Conservation (phyloP, 495 filamentous ascomycete genomes). For the Aspergillus egyptiacus region DNA sequence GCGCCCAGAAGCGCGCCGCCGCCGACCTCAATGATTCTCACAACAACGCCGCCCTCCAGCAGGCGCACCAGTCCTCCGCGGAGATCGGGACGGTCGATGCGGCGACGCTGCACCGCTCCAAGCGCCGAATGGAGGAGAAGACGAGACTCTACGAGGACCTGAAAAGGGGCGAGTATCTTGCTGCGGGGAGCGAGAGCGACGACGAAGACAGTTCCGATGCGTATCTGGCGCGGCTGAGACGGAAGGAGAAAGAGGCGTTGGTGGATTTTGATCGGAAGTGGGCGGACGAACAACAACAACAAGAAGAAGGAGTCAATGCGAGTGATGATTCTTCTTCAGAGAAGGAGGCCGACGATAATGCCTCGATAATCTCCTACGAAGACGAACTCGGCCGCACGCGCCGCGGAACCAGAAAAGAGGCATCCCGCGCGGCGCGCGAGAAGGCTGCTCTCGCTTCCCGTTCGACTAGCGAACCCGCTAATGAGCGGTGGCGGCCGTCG, state of each 20-base stretch:
- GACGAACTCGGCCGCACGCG: slow-evolving; percentile 87
- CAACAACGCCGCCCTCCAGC: slow-evolving; percentile 25
- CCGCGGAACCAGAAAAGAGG: slow-evolving; percentile 58
- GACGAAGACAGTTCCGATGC: slow-evolving; percentile 49
- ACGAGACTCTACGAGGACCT: slow-evolving; percentile 75
- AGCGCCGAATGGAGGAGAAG: slow-evolving; percentile 80
- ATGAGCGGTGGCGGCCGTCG: slow-evolving; percentile 51
- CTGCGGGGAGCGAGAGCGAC: slow-evolving; percentile 27
- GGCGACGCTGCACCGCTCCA: slow-evolving; percentile 52
- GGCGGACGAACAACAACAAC: slow-evolving; percentile 63
- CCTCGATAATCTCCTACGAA: slow-evolving; percentile 69
- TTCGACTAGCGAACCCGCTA: slow-evolving; percentile 26
- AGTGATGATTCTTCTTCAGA: slow-evolving; percentile 22
- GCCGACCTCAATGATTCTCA: slow-evolving; percentile 43
- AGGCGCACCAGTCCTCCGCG: slow-evolving; percentile 32
- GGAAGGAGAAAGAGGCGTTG: slow-evolving; percentile 48
- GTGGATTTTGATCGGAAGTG: slow-evolving; percentile 96
- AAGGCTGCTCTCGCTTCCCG: slow-evolving; percentile 34
- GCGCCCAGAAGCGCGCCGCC: slow-evolving; percentile 57
- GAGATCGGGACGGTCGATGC: slow-evolving; percentile 41
- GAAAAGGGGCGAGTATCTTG: slow-evolving; percentile 61
- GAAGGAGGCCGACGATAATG: slow-evolving; percentile 37
- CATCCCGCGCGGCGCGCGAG: slow-evolving; percentile 48
- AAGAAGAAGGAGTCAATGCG: slow-evolving; percentile 31
- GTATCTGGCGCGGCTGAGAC: slow-evolving; percentile 29